Evolutionary conservation across 352 stramenopile species (phyloP).

Genomic region (Phytophthora sansomeana): DNA sequence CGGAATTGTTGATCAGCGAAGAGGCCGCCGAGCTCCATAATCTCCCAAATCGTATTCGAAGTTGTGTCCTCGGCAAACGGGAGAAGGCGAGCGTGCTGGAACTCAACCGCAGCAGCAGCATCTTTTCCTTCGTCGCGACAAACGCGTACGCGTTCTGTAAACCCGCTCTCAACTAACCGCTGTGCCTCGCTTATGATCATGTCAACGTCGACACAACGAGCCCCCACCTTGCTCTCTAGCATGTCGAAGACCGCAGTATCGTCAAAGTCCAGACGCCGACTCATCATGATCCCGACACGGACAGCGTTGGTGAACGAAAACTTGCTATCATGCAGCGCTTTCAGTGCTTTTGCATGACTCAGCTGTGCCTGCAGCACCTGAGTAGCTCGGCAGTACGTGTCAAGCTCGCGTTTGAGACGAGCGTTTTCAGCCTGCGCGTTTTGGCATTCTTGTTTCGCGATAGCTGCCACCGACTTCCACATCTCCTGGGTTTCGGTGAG

Average conservation of each 20-base stretch:
- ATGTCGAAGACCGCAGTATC: conserved; percentile 4
- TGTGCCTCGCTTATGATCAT: not conserved
- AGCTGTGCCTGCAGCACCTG: conserved; percentile 11
- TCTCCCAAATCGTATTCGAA: conserved; percentile 19
- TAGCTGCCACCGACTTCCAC: conserved; percentile 27
- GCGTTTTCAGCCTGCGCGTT: conserved; percentile 18
- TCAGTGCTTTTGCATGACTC: conserved; percentile 1
- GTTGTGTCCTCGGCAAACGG: conserved; percentile 13
- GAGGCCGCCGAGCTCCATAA: conserved; percentile 10
- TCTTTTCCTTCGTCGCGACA: conserved; percentile 11
- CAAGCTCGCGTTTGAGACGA: conserved; percentile 10
- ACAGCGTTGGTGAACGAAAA: not conserved
- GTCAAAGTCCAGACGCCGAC: not conserved
- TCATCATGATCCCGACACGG: not conserved
- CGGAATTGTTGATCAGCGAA: not conserved
- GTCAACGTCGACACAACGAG: conserved; percentile 1
- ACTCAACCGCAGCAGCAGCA: conserved; percentile 10
- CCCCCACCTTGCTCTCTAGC: conserved; percentile 6
- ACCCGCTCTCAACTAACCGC: not conserved
- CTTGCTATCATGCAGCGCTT: not conserved
- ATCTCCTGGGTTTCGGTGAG: conserved; percentile 6
- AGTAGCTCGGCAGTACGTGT: conserved; percentile 4
- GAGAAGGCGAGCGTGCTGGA: conserved; percentile 18
- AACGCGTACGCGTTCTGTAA: conserved; percentile 11
- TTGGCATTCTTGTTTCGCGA: conserved; percentile 19